Evolutionary conservation across 2,329 filamentous ascomycete species (phyloP), one percentile per base, ranked within the genome.

Genomic region (Myotisia sp.): DNA sequence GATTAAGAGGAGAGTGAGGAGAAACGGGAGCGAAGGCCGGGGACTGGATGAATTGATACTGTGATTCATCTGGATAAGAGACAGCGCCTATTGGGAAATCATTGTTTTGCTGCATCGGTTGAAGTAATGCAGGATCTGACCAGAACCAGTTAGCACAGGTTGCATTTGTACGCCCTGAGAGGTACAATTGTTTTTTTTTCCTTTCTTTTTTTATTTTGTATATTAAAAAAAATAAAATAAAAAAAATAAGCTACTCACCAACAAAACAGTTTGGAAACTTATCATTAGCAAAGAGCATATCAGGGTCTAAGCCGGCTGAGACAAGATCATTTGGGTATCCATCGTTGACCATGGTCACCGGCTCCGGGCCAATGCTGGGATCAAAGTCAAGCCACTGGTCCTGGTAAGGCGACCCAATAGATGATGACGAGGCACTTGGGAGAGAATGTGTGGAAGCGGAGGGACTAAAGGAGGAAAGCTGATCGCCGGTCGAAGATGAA

Each of bases 351-450:
- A 80, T 70, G 41, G 83, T 79, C 48, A 65, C 60, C 19, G 76
- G 76, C 44, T 68, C 71, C 36, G 79, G 62, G 33, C 67, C 70
- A 22, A 79, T 59, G 34, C 67, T 67, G 33, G 69, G 57, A 39
- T 60, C 53, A 39, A 63, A 53, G 28, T 60, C 55, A 43, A 65
- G 55, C 71, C 74, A 80, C 39, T 74, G 70, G 29, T 73, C 63
- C 33, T 71, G 65, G 47, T 74, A 71, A 17, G 76, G 76, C 14
- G 76, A 81, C 37, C 74, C 74, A 41, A 76, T 69, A 35, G 71
- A 72, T 6, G 76, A 80, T 1, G 76, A 79, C 5, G 75, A 64
- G 3, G 71, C 72, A 41, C 60, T 64, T 42, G 55, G 57, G 41
- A 61, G 52, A 33, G 77, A 80, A 34, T 62, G 70, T 37, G 57